These are phyloP conservation scores for Phalaenopsis equestris DNA, from an alignment of 106 monocot species.

Conservation along the genomic window DNA sequence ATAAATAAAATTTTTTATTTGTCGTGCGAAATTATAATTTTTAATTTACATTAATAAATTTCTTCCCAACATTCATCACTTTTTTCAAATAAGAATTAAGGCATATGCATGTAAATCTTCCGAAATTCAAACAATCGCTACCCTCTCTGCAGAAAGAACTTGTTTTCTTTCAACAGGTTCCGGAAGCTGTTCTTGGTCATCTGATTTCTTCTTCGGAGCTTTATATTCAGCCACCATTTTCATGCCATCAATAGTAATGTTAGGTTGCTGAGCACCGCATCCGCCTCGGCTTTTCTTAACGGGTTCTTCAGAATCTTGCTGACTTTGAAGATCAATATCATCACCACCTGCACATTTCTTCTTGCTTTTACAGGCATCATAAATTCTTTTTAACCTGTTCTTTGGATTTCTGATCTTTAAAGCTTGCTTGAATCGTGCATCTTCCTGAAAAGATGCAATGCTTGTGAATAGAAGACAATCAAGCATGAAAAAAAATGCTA, in stretches of 20 bases:
- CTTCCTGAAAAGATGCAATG: constrained; percentile 48
- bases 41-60: too few relatives aligned
- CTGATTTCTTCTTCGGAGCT: constrained; percentile 85
- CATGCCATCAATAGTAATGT: constrained; percentile 96
- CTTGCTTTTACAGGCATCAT: constrained; percentile 95
- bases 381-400: constrained; percentile 80
- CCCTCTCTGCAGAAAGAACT: constrained; percentile 91
- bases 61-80: too few relatives aligned
- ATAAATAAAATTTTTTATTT: too few relatives aligned
- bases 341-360: constrained; percentile 91
- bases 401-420: constrained; percentile 93
- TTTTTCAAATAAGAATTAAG: too few relatives aligned
- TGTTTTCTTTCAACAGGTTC: constrained; percentile 97
- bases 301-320: constrained; percentile 73
- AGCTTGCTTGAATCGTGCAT: constrained; percentile 76
- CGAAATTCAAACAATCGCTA: constrained; percentile 13
- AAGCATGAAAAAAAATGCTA: background rate
- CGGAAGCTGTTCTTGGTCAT: constrained; percentile 95
- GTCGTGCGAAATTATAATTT: too few relatives aligned
- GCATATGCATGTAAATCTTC: too few relatives aligned
- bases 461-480: background rate
- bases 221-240: constrained; percentile 99
- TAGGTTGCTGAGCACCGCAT: constrained; percentile 97
- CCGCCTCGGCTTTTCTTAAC: constrained; percentile 81
- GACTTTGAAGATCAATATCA: constrained; percentile 80